phyloP scores from a whole-genome alignment of 768 basidiomycete species.

The Hygrophorus russula region DNA sequence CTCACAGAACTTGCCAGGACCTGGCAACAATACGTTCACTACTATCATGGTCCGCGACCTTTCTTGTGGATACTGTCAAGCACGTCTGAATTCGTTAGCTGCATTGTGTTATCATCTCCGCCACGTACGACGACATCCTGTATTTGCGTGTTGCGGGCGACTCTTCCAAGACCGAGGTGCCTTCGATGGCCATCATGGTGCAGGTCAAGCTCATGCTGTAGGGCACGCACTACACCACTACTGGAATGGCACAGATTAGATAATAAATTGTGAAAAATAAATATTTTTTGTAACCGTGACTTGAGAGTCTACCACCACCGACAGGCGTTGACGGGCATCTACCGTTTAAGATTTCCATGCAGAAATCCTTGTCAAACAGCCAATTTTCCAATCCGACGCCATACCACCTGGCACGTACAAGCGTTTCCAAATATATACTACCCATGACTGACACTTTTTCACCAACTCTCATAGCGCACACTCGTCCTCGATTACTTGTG shows the following conservation, averaged over 20 bases:
- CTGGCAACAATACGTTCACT: constrained; percentile 8
- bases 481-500: constrained; percentile 71
- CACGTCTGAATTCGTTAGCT: constrained; percentile 14
- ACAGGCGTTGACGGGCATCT: not conserved
- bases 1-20: not conserved
- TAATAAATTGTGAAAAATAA: no score
- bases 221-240: no score
- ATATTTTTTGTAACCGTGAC: not conserved
- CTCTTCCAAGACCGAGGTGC: constrained; percentile 14
- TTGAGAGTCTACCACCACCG: not conserved
- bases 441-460: constrained; percentile 1
- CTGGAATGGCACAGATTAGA: no score
- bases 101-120: constrained; percentile 15
- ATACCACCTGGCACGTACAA: constrained; percentile 10
- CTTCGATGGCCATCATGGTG: constrained; percentile 14
- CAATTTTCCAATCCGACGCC: constrained; percentile 4
- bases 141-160: constrained; percentile 16
- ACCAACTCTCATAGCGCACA: constrained; percentile 31
- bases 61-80: constrained; percentile 16
- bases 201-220: no score
- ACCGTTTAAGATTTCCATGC: not conserved
- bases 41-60: constrained; percentile 14
- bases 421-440: not conserved
- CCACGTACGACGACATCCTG: constrained; percentile 14
- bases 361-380: not conserved